Percentiles rank a stretch among this genome's conserved stretches.
These are phyloP conservation scores for Fraxinus ornus DNA, from an alignment of 305 asterid genomes.

Conservation along the genomic window DNA sequence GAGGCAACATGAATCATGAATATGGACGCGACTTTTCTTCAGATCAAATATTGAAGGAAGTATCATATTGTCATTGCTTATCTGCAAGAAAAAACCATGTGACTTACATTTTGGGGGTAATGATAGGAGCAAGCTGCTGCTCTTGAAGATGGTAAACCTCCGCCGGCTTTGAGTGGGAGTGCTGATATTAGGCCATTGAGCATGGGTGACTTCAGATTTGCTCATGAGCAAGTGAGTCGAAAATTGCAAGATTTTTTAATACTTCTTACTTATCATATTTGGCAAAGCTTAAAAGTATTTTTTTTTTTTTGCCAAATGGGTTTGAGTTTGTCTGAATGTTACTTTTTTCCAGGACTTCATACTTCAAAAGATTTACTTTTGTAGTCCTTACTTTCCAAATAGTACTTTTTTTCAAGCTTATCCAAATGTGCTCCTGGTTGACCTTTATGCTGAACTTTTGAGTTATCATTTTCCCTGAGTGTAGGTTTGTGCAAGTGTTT, in stretches of 20 bases:
- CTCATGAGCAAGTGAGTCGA: slow-evolving; percentile 52
- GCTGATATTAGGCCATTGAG: slow-evolving; percentile 52
- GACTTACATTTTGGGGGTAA: slow-evolving; percentile 3
- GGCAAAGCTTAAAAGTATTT: background rate
- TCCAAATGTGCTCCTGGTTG: background rate
- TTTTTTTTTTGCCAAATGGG: background rate
- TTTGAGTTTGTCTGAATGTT: background rate
- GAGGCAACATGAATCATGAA: background rate
- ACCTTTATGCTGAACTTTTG: slow-evolving; percentile 8
- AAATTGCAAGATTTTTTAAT: background rate
- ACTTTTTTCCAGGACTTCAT: background rate
- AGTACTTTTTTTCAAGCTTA: background rate
- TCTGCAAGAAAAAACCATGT: background rate
- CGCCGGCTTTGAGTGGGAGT: slow-evolving; percentile 63
- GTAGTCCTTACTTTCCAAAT: background rate
- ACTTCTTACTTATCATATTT: background rate
- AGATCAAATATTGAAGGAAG: background rate
- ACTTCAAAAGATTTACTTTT: background rate
- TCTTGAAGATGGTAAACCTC: slow-evolving; percentile 50
- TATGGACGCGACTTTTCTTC: background rate
- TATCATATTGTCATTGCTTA: background rate
- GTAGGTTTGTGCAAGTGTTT: slow-evolving; percentile 79
- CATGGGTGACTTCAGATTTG: slow-evolving; percentile 58
- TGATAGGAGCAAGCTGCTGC: slow-evolving; percentile 59
- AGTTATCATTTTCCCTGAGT: background rate